Evolutionary conservation across 2,329 filamentous ascomycete genomes (phyloP), one percentile per base, ranked within the genome.

Genomic region (Lecanosticta acicola): DNA sequence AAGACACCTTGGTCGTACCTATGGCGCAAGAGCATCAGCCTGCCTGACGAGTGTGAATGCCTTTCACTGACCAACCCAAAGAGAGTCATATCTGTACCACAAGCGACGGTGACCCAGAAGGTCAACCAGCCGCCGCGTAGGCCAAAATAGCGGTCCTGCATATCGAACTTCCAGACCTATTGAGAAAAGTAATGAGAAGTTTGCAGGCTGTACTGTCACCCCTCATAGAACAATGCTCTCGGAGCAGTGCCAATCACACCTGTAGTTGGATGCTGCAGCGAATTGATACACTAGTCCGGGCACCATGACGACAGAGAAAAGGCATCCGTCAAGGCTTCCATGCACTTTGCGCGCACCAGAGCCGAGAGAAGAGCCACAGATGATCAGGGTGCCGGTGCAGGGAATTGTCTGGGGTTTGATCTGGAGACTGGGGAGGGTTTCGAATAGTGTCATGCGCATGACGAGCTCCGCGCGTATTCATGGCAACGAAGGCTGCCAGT

Each of bases 91-190:
- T 74, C 71, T 11, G 52, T 57, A 7, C 48, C 51, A 34, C 54
- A 56, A 3, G 52, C 49, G 18, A 55, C 49, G 17, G 52, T 55
- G 11, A 55, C 52, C 75, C 75, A 79, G 51, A 79, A 75, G 13
- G 74, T 77, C 32, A 79, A 68, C 74, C 73, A 76, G 67, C 68
- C 70, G 49, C 75, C 75, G n/a, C 67, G 73, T 36, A 76, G 54
- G 41, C 75, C 75, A 61, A 78, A 77, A 53, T 75, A 78, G 40
- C 70, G 73, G 58, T 65, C 38, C 17, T 58, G 58, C 35, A 46
- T 41, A 14, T 51, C 49, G 21, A 49, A 56, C n/a, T n/a, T n/a
- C n/a, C n/a, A n/a, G n/a, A n/a, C n/a, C n/a, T n/a, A n/a, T n/a
- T n/a, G n/a, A n/a, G n/a, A n/a, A n/a, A n/a, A n/a, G n/a, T n/a